Conservation (phyloP, 2,329 filamentous ascomycete genomes). For the Hypoxylon sp. region DNA sequence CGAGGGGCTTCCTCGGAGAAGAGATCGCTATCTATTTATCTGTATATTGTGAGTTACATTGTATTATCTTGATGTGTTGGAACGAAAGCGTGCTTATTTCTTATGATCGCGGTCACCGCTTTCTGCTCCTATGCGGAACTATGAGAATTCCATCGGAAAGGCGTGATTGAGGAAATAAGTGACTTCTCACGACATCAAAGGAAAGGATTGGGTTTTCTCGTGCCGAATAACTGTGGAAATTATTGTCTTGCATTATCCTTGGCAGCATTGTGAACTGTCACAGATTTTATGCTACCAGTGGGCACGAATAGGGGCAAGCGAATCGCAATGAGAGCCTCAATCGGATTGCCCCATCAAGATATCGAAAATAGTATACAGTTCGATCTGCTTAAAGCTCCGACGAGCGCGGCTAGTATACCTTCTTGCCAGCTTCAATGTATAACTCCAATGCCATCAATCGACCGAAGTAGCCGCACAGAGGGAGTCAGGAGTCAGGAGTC, state of each 20-base stretch:
- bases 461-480: background rate
- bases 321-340: background rate
- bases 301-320: background rate
- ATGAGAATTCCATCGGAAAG: background rate
- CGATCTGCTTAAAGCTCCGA: background rate
- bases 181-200: background rate
- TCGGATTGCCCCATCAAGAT: background rate
- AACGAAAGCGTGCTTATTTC: background rate
- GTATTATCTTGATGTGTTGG: conserved; percentile 4
- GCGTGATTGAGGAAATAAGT: background rate
- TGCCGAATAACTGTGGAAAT: background rate
- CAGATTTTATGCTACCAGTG: background rate
- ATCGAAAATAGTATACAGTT: background rate
- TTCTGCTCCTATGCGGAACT: background rate
- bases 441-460: background rate
- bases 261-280: background rate
- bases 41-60: conserved; percentile 1
- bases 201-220: background rate
- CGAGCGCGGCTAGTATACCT: background rate
- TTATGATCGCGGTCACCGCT: background rate
- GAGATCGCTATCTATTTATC: conserved; percentile 20
- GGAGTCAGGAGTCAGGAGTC: too few relatives aligned
- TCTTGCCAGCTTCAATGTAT: background rate
- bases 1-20: background rate
- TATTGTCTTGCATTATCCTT: background rate